A percentile compares a stretch with the other conserved stretches of the same genome.
These are phyloP conservation scores for Thyridium curvatum DNA, from an alignment of 2,329 filamentous ascomycete species.

Conservation along the genomic window DNA sequence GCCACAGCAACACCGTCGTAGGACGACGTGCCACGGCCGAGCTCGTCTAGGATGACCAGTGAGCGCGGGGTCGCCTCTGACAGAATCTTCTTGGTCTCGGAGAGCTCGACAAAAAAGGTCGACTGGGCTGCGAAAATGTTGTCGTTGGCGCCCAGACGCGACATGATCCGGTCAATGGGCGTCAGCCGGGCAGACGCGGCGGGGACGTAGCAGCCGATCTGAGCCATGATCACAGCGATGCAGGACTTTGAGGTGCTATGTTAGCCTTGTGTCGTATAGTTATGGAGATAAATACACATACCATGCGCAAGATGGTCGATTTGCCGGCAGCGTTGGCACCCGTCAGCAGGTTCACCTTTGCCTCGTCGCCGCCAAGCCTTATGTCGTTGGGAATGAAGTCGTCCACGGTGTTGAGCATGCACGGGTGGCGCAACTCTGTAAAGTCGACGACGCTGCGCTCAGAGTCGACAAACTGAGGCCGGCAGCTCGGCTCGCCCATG, in stretches of 20 bases:
- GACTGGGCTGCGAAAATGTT: slow-evolving; percentile 98
- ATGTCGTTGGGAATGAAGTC: slow-evolving; percentile 98
- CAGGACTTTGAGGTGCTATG: slow-evolving; percentile 62
- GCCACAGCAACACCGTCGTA: slow-evolving; percentile 97
- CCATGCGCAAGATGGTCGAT: slow-evolving; percentile 92
- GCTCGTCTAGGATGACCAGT: slow-evolving; percentile 92
- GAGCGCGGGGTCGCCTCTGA: slow-evolving; percentile 90
- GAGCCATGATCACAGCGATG: slow-evolving; percentile 93
- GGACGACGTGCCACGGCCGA: slow-evolving; percentile 88
- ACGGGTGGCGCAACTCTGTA: slow-evolving; percentile 86
- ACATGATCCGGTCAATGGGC: slow-evolving; percentile 97
- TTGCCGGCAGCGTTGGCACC: slow-evolving; percentile 97
- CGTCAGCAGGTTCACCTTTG: slow-evolving; percentile 87
- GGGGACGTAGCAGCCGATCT: slow-evolving; percentile 90
- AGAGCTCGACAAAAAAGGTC: slow-evolving; percentile 96
- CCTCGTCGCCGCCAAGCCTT: slow-evolving; percentile 68
- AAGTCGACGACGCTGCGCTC: slow-evolving; percentile 88
- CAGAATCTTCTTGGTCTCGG: slow-evolving; percentile 96
- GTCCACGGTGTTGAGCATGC: slow-evolving; percentile 80
- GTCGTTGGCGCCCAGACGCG: slow-evolving; percentile 91
- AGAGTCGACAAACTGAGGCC: slow-evolving; percentile 79
- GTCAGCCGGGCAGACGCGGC: slow-evolving; percentile 77
- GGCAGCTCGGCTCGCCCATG: slow-evolving; percentile 80
- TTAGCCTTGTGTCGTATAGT: slow-evolving; percentile 13
- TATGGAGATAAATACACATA: slow-evolving; percentile 30